Conservation (phyloP, 2,329 filamentous ascomycete species). For the Fusarium protoensiforme region DNA sequence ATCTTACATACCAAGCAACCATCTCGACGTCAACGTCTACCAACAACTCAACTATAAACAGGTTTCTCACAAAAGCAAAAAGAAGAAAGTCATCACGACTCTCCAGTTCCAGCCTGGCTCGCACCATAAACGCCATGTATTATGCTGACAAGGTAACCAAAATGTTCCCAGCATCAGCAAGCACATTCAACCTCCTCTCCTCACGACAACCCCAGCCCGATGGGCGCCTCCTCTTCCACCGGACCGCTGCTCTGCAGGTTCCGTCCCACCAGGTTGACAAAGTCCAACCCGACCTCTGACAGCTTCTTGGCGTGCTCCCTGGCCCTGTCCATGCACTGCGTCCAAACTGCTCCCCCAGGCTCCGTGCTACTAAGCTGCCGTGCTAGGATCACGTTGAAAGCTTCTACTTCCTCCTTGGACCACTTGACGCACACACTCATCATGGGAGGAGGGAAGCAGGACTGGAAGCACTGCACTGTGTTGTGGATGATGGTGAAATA, state of each 20-base stretch:
- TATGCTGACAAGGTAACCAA: constrained; percentile 32
- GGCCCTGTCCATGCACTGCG: constrained; percentile 83
- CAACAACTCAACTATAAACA: not conserved
- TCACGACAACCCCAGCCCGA: constrained; percentile 48
- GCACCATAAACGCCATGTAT: not conserved
- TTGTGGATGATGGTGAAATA: constrained; percentile 96
- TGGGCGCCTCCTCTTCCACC: constrained; percentile 23
- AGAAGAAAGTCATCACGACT: not conserved
- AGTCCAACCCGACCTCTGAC: constrained; percentile 88
- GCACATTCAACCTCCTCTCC: not conserved
- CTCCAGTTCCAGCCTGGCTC: constrained; percentile 26
- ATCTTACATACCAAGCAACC: not conserved
- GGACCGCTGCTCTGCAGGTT: constrained; percentile 52
- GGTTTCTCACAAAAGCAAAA: constrained; percentile 8
- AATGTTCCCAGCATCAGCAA: constrained; percentile 16
- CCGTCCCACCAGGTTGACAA: constrained; percentile 81
- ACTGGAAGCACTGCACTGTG: constrained; percentile 88
- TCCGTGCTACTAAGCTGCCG: constrained; percentile 91
- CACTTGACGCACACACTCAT: constrained; percentile 97
- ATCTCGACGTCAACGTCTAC: constrained; percentile 5
- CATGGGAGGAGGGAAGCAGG: constrained; percentile 85
- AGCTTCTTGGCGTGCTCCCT: constrained; percentile 84
- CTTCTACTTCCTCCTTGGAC: constrained; percentile 95
- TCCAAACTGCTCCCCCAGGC: constrained; percentile 79
- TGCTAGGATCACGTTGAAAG: constrained; percentile 84